phyloP scores from a whole-genome alignment of 2,329 filamentous ascomycete genomes.

The Exophiala dermatitidis region DNA sequence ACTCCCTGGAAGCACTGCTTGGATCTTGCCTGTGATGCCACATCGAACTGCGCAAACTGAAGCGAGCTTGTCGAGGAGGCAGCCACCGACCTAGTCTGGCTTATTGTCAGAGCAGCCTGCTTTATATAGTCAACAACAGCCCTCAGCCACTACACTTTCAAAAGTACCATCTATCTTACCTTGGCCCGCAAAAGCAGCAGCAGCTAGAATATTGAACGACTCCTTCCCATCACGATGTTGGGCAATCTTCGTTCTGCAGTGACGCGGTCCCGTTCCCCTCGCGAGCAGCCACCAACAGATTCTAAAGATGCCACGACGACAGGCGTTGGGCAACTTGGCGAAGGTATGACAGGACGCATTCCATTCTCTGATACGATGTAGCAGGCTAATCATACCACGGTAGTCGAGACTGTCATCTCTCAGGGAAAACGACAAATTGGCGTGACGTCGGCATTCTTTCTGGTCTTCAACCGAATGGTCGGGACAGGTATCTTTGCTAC shows the following conservation, averaged over 20 bases:
- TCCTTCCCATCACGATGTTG: neutral
- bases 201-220: neutral
- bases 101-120: neutral
- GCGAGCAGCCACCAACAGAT: neutral
- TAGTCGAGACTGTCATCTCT: neutral
- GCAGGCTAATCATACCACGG: neutral
- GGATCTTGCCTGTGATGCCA: neutral
- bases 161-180: neutral
- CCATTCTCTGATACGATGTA: neutral
- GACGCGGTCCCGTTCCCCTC: neutral
- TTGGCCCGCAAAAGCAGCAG: neutral
- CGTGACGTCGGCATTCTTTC: conserved; percentile 37
- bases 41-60: neutral
- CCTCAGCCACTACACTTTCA: neutral
- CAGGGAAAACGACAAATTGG: conserved; percentile 30
- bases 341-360: neutral
- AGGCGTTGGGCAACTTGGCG: neutral
- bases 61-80: neutral
- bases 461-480: conserved; percentile 44
- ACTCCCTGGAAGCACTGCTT: neutral
- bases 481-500: conserved; percentile 49
- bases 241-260: neutral
- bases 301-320: neutral
- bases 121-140: neutral
- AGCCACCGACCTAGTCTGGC: neutral